A percentile compares a stretch with the other conserved stretches of the same genome.
Evolutionary conservation across 2,329 filamentous ascomycete genomes (phyloP).

Genomic region (Alternaria metachromatica): DNA sequence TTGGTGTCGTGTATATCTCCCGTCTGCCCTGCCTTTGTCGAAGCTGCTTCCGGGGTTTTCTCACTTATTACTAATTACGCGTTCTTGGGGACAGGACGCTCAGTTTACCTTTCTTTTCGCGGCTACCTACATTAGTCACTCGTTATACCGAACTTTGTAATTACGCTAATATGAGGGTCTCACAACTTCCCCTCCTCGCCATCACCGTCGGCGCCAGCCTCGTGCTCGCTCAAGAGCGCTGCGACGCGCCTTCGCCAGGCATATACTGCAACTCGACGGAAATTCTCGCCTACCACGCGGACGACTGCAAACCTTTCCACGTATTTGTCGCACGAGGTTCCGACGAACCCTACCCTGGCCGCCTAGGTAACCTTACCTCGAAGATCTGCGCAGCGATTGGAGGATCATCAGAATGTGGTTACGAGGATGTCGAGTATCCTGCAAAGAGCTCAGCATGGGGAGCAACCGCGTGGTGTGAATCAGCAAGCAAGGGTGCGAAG

Average conservation of each 20-base stretch:
- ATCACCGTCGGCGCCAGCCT: slow-evolving; percentile 13
- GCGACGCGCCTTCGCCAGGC: slow-evolving; percentile 28
- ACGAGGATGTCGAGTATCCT: slow-evolving; percentile 36
- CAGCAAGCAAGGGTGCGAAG: slow-evolving; percentile 27
- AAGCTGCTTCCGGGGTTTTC: background rate
- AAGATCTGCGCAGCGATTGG: slow-evolving; percentile 29
- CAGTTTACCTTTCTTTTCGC: background rate
- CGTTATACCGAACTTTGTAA: slow-evolving; percentile 2
- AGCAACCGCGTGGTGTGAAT: slow-evolving; percentile 34
- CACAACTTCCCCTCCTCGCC: slow-evolving; percentile 13
- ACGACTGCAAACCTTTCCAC: slow-evolving; percentile 34
- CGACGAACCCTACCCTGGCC: slow-evolving; percentile 37
- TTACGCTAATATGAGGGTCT: slow-evolving; percentile 18
- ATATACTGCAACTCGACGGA: slow-evolving; percentile 34
- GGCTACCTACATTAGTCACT: slow-evolving; percentile 5
- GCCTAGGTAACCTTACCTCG: slow-evolving; percentile 31
- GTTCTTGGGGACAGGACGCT: background rate
- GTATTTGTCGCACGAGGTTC: slow-evolving; percentile 39
- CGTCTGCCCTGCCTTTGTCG: background rate
- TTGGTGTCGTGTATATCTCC: background rate
- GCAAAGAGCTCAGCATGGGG: slow-evolving; percentile 37
- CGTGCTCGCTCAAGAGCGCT: slow-evolving; percentile 29
- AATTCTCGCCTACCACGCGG: slow-evolving; percentile 27
- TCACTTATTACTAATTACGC: background rate
- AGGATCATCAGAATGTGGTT: slow-evolving; percentile 25